Evolutionary conservation across 2,329 filamentous ascomycete genomes (phyloP), one percentile per base, ranked within the genome.

Genomic region (Penicillium sclerotiorum): DNA sequence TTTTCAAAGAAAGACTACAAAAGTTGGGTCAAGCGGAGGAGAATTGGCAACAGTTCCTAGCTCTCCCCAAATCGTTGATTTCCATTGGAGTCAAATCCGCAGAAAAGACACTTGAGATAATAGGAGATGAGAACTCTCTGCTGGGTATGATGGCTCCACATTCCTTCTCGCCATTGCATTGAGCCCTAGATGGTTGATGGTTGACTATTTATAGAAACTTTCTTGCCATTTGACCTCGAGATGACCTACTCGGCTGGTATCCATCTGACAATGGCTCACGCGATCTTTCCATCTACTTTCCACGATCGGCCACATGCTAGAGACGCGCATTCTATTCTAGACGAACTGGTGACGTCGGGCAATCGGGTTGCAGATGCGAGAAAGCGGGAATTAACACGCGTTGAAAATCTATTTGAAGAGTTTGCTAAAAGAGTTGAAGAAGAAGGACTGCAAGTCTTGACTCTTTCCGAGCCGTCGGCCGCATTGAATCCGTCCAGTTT

Each of bases 71-170:
- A 13, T 54, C 68, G 0, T 47, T 73, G 0, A 70, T 74, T 11
- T 69, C 64, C 0, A 72, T 66, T 0, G 68, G 72, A 8, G 72
- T 73, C 13, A 73, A 73, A 36, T 74, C 71, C 0, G 71, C 71
- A 0, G 59, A 62, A 3, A 74, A 73, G 39, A 68, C 68, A 0
- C 55, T 73, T 0, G 64, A 70, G 27, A 71, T 74, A 1, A 44
- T 74, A 1, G 62, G 62, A 0, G 60, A 59, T 27, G 68, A 72
- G 13, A 62, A 70, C 8, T 62, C 63, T 12, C 52, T 72, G 0
- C 60, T 72, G 0, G 69, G 71, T 72, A 56, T 18, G 61, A 23
- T n/a, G n/a, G n/a, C n/a, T n/a, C n/a, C n/a, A n/a, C n/a, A n/a
- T n/a, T n/a, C n/a, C n/a, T n/a, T n/a, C n/a, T n/a, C n/a, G n/a